A percentile compares a stretch with the other conserved stretches of the same genome.
These are phyloP conservation scores for Kwoniella sp. DNA, from an alignment of 768 basidiomycete genomes.

Conservation along the genomic window DNA sequence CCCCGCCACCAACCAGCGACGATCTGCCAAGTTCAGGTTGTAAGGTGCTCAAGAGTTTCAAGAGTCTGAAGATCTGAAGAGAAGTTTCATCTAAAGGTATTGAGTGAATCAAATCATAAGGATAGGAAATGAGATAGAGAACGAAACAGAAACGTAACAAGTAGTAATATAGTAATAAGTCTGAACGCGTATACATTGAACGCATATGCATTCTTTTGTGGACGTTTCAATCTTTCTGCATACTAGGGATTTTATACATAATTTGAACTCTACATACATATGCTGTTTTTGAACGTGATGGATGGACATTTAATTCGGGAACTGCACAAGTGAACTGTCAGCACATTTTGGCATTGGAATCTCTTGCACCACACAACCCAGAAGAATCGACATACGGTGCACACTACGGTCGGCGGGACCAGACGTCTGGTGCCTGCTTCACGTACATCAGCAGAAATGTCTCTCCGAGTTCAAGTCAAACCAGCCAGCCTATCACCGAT, in stretches of 20 bases:
- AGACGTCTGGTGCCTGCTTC: too few relatives aligned
- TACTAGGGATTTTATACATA: not conserved
- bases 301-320: conserved; percentile 1
- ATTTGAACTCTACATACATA: too few relatives aligned
- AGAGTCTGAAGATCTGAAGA: not conserved
- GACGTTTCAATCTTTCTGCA: not conserved
- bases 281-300: conserved; percentile 1
- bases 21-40: conserved; percentile 19
- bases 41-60: conserved; percentile 3
- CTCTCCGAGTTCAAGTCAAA: too few relatives aligned
- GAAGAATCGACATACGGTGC: too few relatives aligned
- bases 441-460: too few relatives aligned
- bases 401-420: too few relatives aligned
- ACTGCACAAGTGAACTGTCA: too few relatives aligned
- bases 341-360: too few relatives aligned
- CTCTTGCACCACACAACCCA: too few relatives aligned
- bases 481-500: too few relatives aligned
- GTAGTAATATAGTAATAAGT: not conserved
- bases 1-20: conserved; percentile 2
- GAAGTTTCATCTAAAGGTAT: not conserved
- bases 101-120: not conserved
- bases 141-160: not conserved
- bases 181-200: too few relatives aligned
- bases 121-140: not conserved
- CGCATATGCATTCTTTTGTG: too few relatives aligned